These are phyloP conservation scores for Hippophae tibetana DNA, from an alignment of 306 rosid species.

Conservation along the genomic window DNA sequence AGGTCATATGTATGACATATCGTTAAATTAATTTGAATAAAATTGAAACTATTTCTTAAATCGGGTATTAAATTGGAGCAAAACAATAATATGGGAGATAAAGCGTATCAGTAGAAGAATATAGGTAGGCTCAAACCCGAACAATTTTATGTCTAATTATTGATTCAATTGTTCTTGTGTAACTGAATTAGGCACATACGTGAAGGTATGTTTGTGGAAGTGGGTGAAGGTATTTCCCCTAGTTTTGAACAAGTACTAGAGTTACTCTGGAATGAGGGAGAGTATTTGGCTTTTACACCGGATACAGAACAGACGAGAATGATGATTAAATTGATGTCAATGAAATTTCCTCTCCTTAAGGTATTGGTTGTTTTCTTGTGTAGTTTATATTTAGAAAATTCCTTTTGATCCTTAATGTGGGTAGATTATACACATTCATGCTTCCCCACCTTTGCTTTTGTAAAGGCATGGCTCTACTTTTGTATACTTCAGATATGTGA, in stretches of 20 bases:
- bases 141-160: slow-evolving; percentile 4
- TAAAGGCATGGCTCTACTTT: too few species aligned
- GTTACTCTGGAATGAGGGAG: slow-evolving; percentile 46
- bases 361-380: slow-evolving; percentile 23
- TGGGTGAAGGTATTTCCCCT: slow-evolving; percentile 83
- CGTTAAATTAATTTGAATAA: too few species aligned
- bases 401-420: too few species aligned
- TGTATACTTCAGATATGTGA: too few species aligned
- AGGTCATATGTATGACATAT: too few species aligned
- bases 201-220: slow-evolving; percentile 71
- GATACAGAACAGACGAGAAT: slow-evolving; percentile 57
- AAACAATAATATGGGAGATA: too few species aligned
- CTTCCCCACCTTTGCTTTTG: too few species aligned
- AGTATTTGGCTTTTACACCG: slow-evolving; percentile 79
- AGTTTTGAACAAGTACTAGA: slow-evolving; percentile 60
- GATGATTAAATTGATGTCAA: slow-evolving; percentile 59
- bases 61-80: too few species aligned
- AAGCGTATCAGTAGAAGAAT: too few species aligned
- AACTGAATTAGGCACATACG: slow-evolving; percentile 61
- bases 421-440: too few species aligned
- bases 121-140: too few species aligned
- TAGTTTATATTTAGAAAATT: background rate
- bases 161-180: slow-evolving; percentile 6
- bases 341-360: slow-evolving; percentile 73
- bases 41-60: too few species aligned